Base-by-base conservation (phyloP, 805 yeast genomes). In the Ogataea sp. region DNA sequence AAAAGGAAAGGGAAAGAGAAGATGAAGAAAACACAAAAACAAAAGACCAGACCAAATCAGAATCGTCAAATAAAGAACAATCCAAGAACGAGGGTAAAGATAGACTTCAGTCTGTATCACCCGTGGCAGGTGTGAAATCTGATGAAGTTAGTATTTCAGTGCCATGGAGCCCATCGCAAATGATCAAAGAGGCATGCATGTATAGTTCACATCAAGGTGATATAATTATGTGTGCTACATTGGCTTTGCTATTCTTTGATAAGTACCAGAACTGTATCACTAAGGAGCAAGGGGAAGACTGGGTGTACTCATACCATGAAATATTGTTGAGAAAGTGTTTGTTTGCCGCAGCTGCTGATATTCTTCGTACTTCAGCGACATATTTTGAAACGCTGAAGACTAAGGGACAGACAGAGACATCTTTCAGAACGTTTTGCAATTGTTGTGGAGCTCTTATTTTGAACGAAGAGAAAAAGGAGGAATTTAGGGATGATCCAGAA, bases 141-240 rank as follows among this genome's bases (percentile, higher is more conserved):
- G 18, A n/a, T 6, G 27, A 32, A 21, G 17, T 6, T 28, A 6
- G 11, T 6, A 16, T 34, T 15, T 30, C 18, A n/a, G 38, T 53
- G 24, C 86, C 89, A 0, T 83, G 88, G 83, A 63, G 67, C 15
- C 71, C 82, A 2, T 58, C 64, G 7, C 59, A 55, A 35, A 53
- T 83, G 41, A 62, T 83, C 10, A 50, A 60, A 35, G 64, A 74
- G 46, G 75, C 78, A 0, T 56, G 75, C n/a, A 68, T 68, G 18
- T 79, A 73, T 56, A 72, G 81, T 32, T 53, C 71, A 5, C 56
- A 56, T 8, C 83, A 79, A 46, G 90, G 90, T 1, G 87, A 83
- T 52, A 50, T 80, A 15, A 61, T 79, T 13, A 63, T 78, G 68
- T 67, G 80, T 43, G 70, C 83, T 5, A 68, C 82, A 0, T 47